Base-by-base conservation (phyloP, 148 eudicot species). In the Polygonum aviculare region DNA sequence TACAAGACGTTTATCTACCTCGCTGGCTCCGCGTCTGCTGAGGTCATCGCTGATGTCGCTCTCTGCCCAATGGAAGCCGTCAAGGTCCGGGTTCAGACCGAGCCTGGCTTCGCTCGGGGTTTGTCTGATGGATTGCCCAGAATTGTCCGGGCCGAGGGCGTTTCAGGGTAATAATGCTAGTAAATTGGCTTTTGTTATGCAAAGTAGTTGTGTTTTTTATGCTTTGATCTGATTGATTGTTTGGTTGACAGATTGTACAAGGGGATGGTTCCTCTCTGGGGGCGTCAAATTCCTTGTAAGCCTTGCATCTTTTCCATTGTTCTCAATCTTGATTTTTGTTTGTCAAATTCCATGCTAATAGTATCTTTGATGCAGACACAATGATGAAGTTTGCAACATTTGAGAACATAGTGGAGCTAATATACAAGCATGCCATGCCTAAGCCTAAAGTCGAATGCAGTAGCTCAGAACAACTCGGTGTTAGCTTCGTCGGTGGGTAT, bases 381-480 rank as follows among this genome's bases (percentile, higher is more conserved):
- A 90, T 90, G 95, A 90, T 90, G 92, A 90, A 90, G 76, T 90
- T 90, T 77, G 83, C 95, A 69, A 78, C 95, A 21, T 90, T 85
- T 74, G 92, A 90, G 83, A 90, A 71, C n/a, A 88, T 83, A 7
- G 90, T 88, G 72, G 95, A 90, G 78, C 72, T 47, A 14, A 39
- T 85, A 38, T 88, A 90, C 85, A 88, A 84, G 79, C 70, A 87
- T 39, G 89, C 76, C 39, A 86, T 90, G 62, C 95, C 95, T 10
- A 85, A 74, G 15, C 95, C 95, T 2, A 90, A 90, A 75, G 85
- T 85, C 5, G 75, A 90, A 63, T 90, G 95, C 79, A 88, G 92
- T 88, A 88, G 83, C 74, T 7, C 73, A 12, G 54, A 87, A 59
- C 95, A 90, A 79, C 88, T 90, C 15, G 90, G 94, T 7, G 94